Base-by-base conservation (phyloP, 2,329 filamentous ascomycete genomes). In the Botrytis fragariae region DNA sequence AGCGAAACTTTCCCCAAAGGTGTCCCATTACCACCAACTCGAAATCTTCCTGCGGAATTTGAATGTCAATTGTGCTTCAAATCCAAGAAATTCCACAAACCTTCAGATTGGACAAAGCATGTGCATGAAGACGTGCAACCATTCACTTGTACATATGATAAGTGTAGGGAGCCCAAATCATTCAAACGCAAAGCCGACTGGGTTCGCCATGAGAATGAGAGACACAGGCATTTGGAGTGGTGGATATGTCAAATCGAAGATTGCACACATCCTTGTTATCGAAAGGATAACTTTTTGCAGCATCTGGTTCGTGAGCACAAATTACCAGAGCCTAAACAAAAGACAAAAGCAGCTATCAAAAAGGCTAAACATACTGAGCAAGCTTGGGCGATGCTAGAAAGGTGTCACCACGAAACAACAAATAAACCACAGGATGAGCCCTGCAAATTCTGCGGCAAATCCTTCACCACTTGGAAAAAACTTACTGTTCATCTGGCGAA, bases 131-230 rank as follows among this genome's bases (percentile, higher is more conserved):
- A 98, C 80, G 90, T 97, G 1, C 93, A 96, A 80, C 95, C 95
- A 0, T 97, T 97, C 78, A 97, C 93, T 4, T 98, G 95, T 82
- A 97, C 94, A 0, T 97, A 95, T 84, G 90, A 92, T 3, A 87
- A 89, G 69, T 97, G 95, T 80, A 88, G 88, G 14, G 94, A 97
- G 65, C 90, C 93, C 29, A 97, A 97, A 82, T 94, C 93, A 51
- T 98, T 97, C 85, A 97, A 97, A 83, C 89, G 94, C 65, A 98
- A 97, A 83, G 95, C 95, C 22, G 95, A 98, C 81, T 98, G 95
- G 95, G 94, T 97, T 35, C 89, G 95, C 44, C 95, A 98, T 79
- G 95, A 97, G 81, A 97, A 95, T 77, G 95, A 98, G 82, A 90
- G 92, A 39, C 95, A 98, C 81, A 89, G 95, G 37, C 93, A 97